These are phyloP conservation scores for Bretschneidera sinensis DNA, from an alignment of 345 rosid genomes.

Conservation along the genomic window DNA sequence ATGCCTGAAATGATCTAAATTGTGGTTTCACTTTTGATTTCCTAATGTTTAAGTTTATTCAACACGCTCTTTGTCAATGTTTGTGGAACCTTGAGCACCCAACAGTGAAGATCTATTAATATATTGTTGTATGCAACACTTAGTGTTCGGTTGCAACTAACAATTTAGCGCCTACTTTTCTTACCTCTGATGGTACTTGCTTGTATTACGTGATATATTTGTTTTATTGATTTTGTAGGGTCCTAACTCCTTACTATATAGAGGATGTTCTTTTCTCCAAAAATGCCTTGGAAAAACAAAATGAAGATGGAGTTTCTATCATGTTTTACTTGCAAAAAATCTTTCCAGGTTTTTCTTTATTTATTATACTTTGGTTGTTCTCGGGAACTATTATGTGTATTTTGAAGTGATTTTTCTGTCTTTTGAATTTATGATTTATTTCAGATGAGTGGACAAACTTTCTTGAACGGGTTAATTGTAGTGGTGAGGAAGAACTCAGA, in stretches of 20 bases:
- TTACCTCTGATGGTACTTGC: too few species aligned
- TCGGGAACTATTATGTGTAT: conserved; percentile 4
- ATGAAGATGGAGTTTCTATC: conserved; percentile 85
- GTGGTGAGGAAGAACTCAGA: conserved; percentile 49
- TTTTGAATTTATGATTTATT: conserved; percentile 21
- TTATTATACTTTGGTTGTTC: not conserved
- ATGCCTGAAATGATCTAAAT: too few species aligned
- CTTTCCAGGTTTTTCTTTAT: conserved; percentile 56
- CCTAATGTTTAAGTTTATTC: not conserved
- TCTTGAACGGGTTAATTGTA: conserved; percentile 47
- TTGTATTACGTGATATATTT: too few species aligned
- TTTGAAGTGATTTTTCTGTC: conserved; percentile 13
- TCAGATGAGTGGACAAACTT: conserved; percentile 81
- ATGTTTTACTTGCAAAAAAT: conserved; percentile 80
- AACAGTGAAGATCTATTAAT: too few species aligned
- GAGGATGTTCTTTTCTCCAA: conserved; percentile 74
- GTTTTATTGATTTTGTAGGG: conserved; percentile 34
- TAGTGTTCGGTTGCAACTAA: too few species aligned
- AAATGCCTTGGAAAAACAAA: conserved; percentile 43
- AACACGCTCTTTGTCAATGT: not conserved
- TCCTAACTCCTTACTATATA: conserved; percentile 68
- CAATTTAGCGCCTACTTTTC: too few species aligned
- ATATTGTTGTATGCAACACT: too few species aligned
- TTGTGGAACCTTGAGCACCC: not conserved
- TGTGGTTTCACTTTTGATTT: too few species aligned